phyloP scores from a whole-genome alignment of 352 stramenopile species.

The Globisporangium mamillatum region DNA sequence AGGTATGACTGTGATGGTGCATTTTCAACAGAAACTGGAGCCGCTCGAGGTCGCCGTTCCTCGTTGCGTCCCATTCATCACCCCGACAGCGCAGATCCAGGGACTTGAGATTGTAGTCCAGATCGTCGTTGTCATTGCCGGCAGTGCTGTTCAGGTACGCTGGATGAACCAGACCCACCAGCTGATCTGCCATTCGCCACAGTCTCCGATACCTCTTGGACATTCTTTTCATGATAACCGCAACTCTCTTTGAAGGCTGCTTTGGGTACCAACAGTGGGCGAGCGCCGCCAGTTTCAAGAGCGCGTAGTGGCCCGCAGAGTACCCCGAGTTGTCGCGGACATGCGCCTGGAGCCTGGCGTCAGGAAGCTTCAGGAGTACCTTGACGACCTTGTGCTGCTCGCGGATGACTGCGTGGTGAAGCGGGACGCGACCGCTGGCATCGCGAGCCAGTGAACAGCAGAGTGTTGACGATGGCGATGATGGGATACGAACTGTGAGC shows the following conservation, averaged over 20 bases:
- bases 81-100: slow-evolving; percentile 44
- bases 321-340: slow-evolving; percentile 33
- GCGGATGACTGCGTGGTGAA: slow-evolving; percentile 53
- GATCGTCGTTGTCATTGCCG: not conserved
- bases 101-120: not conserved
- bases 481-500: slow-evolving; percentile 5
- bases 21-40: slow-evolving; percentile 34
- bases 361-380: slow-evolving; percentile 29
- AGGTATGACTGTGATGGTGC: slow-evolving; percentile 13
- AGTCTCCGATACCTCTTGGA: slow-evolving; percentile 28
- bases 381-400: slow-evolving; percentile 33
- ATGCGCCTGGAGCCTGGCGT: slow-evolving; percentile 42
- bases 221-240: slow-evolving; percentile 11
- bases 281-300: slow-evolving; percentile 43
- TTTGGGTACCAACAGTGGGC: slow-evolving; percentile 10
- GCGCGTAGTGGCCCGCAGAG: slow-evolving; percentile 41
- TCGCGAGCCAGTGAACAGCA: slow-evolving; percentile 36
- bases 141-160: not conserved
- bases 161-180: not conserved
- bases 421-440: slow-evolving; percentile 31
- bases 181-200: slow-evolving; percentile 4
- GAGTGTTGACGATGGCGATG: not conserved
- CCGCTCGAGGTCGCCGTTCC: slow-evolving; percentile 33
- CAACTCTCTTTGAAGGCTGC: not conserved
- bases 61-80: slow-evolving; percentile 49